These are phyloP conservation scores for Mediolabrus comicus DNA, from an alignment of 108 stramenopile genomes.

Conservation along the genomic window DNA sequence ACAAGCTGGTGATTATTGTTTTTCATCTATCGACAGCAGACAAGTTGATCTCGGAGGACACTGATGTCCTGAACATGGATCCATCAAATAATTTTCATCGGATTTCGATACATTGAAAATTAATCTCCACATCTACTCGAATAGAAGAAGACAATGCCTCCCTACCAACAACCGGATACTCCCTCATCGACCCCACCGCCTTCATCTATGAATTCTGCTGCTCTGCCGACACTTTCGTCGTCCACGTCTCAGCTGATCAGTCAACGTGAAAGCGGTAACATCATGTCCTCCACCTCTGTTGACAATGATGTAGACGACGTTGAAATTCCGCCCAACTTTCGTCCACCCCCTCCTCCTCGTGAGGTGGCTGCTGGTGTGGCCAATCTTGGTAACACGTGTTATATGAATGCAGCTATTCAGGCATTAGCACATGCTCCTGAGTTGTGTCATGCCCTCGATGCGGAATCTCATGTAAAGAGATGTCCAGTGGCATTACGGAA, in stretches of 20 bases:
- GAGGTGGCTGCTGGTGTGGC: constrained; percentile 64
- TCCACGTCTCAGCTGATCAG: neutral
- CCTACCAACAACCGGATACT: neutral
- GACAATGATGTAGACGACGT: neutral
- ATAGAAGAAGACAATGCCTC: neutral
- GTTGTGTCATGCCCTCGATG: constrained; percentile 82
- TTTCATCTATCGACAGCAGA: neutral
- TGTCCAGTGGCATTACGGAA: constrained; percentile 55
- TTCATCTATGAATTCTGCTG: neutral
- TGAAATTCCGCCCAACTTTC: neutral
- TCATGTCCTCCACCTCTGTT: neutral
- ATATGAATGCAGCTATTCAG: constrained; percentile 85
- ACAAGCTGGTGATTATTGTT: too few relatives aligned
- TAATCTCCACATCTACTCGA: neutral
- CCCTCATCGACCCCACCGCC: neutral
- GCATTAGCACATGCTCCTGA: constrained; percentile 87
- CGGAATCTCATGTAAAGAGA: constrained; percentile 57
- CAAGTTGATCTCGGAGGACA: neutral
- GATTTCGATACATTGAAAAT: neutral
- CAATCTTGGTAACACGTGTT: constrained; percentile 90
- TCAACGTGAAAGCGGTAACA: neutral
- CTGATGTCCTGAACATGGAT: neutral
- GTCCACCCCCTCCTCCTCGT: neutral
- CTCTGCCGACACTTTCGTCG: neutral
- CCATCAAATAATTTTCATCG: neutral